Evolutionary conservation across 768 basidiomycete species (phyloP).

Genomic region (Mycena filopes): DNA sequence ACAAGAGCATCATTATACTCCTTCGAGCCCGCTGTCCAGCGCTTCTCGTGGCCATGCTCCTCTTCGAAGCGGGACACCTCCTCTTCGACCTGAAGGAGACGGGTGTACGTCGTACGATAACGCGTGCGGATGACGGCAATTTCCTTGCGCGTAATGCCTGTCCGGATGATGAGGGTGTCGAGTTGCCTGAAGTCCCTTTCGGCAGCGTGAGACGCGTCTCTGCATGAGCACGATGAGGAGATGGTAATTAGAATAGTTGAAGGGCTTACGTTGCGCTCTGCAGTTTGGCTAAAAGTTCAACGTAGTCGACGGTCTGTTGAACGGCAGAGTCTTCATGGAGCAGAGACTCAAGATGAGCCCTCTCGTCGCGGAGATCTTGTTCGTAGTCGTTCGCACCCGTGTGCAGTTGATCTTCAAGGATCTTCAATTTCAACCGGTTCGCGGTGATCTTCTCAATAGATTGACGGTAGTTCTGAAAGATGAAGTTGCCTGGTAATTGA

Average conservation of each 20-base stretch:
- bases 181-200: neutral
- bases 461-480: constrained; percentile 19
- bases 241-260: neutral
- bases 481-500: constrained; percentile 12
- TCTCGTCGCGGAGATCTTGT: constrained; percentile 4
- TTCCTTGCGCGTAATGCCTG: neutral
- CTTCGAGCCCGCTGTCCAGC: neutral
- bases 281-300: constrained; percentile 2
- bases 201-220: neutral
- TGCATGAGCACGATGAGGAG: neutral
- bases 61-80: neutral
- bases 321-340: neutral
- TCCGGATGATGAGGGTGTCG: neutral
- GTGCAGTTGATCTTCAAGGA: neutral
- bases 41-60: neutral
- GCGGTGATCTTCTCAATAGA: constrained; percentile 9
- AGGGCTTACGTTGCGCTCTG: neutral
- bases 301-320: constrained; percentile 3
- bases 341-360: neutral
- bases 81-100: neutral
- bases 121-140: neutral
- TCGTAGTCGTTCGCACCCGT: constrained; percentile 11
- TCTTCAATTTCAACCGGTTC: neutral
- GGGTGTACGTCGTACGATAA: constrained; percentile 1
- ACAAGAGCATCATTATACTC: neutral